Conservation (phyloP, 345 rosid species). For the Angophora floribunda region DNA sequence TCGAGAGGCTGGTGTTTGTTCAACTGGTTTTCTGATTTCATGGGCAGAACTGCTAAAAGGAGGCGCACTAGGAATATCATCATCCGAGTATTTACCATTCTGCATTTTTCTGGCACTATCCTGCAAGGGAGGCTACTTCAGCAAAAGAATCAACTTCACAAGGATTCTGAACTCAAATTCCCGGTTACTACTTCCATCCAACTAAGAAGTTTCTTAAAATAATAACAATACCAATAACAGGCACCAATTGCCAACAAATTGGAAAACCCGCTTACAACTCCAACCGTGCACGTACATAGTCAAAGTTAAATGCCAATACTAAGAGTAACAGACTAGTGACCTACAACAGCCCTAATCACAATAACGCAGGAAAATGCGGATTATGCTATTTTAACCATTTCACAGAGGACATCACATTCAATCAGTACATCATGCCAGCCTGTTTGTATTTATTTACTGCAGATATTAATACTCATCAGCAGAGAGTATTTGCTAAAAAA, state of each 20-base stretch:
- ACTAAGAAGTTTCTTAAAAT: neutral
- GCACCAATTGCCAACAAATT: neutral
- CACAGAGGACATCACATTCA: neutral
- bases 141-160: neutral
- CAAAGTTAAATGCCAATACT: neutral
- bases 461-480: neutral
- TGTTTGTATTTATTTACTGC: neutral
- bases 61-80: slow-evolving; percentile 82
- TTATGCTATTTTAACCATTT: neutral
- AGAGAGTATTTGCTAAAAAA: neutral
- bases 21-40: slow-evolving; percentile 30
- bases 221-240: neutral
- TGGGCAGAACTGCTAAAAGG: slow-evolving; percentile 51
- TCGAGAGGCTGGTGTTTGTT: slow-evolving; percentile 15
- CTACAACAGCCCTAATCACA: neutral
- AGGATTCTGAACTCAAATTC: neutral
- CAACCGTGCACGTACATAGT: neutral
- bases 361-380: neutral
- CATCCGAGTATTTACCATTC: slow-evolving; percentile 31
- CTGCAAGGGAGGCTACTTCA: slow-evolving; percentile 19
- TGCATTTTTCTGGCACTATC: slow-evolving; percentile 21
- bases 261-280: neutral
- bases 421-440: neutral
- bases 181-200: neutral
- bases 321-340: neutral